A percentile compares a stretch with the other conserved stretches of the same genome.
Evolutionary conservation across 2,329 filamentous ascomycete genomes (phyloP).

Genomic region (Fusarium clavum): DNA sequence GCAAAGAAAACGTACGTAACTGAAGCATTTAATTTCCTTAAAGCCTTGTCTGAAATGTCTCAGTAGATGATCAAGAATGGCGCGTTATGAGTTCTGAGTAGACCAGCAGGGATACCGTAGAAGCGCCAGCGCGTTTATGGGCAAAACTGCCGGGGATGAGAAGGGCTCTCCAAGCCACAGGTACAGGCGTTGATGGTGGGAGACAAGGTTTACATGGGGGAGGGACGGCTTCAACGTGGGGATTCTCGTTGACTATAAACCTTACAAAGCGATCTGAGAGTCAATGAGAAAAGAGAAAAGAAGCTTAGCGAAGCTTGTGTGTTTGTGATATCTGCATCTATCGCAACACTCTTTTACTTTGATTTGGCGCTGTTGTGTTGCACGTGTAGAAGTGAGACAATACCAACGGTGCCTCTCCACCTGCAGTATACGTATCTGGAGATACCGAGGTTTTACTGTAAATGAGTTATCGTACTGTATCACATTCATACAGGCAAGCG

Average conservation of each 20-base stretch:
- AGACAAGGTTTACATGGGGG: slow-evolving; percentile 13
- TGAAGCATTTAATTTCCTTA: neutral
- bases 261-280: neutral
- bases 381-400: neutral
- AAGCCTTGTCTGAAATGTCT: neutral
- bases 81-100: neutral
- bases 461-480: neutral
- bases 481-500: neutral
- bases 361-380: neutral
- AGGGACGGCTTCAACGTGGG: slow-evolving; percentile 5
- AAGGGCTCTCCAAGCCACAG: neutral
- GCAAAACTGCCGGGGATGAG: slow-evolving; percentile 1
- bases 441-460: neutral
- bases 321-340: neutral
- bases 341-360: slow-evolving; percentile 4
- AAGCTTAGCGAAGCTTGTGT: neutral
- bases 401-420: slow-evolving; percentile 13
- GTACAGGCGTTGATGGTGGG: slow-evolving; percentile 22
- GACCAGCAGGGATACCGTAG: neutral
- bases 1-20: neutral
- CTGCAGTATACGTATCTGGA: neutral
- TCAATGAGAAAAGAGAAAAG: slow-evolving; percentile 1
- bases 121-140: slow-evolving; percentile 3
- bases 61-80: neutral
- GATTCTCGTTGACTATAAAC: neutral